phyloP scores from a whole-genome alignment of 2,329 filamentous ascomycete species.

The Scedosporium dehoogii region DNA sequence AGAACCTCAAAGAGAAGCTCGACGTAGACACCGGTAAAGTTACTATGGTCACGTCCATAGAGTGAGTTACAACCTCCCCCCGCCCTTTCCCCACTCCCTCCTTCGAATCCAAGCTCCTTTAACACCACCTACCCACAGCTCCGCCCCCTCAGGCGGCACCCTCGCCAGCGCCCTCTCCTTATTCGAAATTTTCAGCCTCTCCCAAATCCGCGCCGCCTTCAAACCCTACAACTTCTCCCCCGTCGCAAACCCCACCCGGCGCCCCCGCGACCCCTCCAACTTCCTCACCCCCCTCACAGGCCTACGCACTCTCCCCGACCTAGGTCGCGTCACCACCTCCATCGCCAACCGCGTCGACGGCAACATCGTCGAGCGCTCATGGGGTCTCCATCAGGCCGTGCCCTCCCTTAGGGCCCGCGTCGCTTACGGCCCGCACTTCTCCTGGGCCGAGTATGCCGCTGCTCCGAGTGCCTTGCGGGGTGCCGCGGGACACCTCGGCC shows the following conservation, averaged over 20 bases:
- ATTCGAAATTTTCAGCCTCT: slow-evolving; percentile 41
- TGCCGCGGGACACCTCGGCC: slow-evolving; percentile 36
- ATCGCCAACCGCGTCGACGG: slow-evolving; percentile 38
- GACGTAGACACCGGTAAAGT: slow-evolving; percentile 42
- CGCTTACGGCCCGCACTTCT: slow-evolving; percentile 53
- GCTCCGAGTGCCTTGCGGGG: slow-evolving; percentile 40
- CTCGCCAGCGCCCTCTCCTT: slow-evolving; percentile 55
- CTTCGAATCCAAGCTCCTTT: background rate
- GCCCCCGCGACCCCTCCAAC: slow-evolving; percentile 19
- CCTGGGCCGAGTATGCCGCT: slow-evolving; percentile 44
- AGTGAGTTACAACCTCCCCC: no score
- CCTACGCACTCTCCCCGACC: slow-evolving; percentile 33
- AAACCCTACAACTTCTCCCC: slow-evolving; percentile 50
- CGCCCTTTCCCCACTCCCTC: background rate
- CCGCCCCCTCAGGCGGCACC: slow-evolving; percentile 53
- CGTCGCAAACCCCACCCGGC: slow-evolving; percentile 30
- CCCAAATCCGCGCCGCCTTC: slow-evolving; percentile 33
- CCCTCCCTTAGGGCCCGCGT: slow-evolving; percentile 29
- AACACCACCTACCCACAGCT: slow-evolving; percentile 21
- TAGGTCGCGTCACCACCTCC: slow-evolving; percentile 48
- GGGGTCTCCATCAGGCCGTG: slow-evolving; percentile 46
- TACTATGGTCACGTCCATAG: slow-evolving; percentile 38
- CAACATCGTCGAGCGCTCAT: slow-evolving; percentile 49
- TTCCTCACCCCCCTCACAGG: slow-evolving; percentile 39
- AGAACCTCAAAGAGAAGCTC: slow-evolving; percentile 38